Percentiles rank a stretch among this genome's conserved stretches.
These are phyloP conservation scores for Aureobasidium namibiae DNA, from an alignment of 2,329 filamentous ascomycete genomes.

Conservation along the genomic window DNA sequence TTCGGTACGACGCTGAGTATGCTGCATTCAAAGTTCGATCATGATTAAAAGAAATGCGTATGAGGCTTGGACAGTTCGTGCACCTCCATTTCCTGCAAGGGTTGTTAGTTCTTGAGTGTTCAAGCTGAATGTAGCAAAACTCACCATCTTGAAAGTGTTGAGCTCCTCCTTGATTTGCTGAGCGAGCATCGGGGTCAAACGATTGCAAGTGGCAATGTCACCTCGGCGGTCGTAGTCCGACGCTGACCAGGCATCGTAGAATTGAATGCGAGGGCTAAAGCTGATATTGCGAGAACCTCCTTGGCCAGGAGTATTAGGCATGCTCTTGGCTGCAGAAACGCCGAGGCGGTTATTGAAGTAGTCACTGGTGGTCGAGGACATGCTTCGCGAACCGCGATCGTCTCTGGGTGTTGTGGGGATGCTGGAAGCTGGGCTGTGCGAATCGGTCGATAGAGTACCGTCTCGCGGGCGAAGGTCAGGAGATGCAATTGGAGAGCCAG, in stretches of 20 bases:
- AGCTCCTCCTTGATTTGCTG: conserved; percentile 99
- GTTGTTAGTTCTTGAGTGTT: conserved; percentile 30
- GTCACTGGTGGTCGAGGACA: conserved; percentile 53
- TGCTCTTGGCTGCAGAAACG: conserved; percentile 67
- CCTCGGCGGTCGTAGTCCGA: conserved; percentile 93
- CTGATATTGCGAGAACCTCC: conserved; percentile 53
- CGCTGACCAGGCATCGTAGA: conserved; percentile 92
- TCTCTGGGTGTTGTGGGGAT: conserved; percentile 83
- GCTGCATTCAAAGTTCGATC: conserved; percentile 12
- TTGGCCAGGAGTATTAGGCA: conserved; percentile 70
- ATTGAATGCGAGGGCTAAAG: conserved; percentile 89
- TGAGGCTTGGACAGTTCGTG: conserved; percentile 98
- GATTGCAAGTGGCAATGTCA: conserved; percentile 95
- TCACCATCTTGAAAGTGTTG: conserved; percentile 98
- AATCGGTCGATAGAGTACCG: conserved; percentile 50
- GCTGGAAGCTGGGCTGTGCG: conserved; percentile 76
- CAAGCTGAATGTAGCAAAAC: conserved; percentile 24
- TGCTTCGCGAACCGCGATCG: conserved; percentile 49
- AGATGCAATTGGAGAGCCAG: conserved; percentile 58
- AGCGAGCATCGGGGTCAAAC: conserved; percentile 89
- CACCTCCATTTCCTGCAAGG: conserved; percentile 92
- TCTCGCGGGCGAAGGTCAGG: conserved; percentile 59
- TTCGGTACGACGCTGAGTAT: conserved; percentile 11
- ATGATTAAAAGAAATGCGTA: conserved; percentile 95
- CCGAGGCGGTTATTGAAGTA: conserved; percentile 74